These are phyloP conservation scores for Scheffersomyces insectosa DNA, from an alignment of 1,139 yeast species.

Conservation along the genomic window DNA sequence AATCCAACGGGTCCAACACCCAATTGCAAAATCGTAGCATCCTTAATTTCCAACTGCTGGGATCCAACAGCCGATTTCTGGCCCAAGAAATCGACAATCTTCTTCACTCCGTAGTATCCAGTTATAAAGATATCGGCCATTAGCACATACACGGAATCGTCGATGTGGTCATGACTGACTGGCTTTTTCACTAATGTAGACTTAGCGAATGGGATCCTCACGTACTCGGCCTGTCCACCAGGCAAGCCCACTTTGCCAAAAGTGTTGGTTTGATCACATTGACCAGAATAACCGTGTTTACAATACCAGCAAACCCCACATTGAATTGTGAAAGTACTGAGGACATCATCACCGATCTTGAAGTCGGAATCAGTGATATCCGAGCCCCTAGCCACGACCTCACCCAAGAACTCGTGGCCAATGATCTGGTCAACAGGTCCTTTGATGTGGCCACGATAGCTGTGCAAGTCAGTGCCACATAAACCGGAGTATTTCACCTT, in stretches of 20 bases:
- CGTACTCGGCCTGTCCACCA: constrained; percentile 64
- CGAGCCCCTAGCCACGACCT: constrained; percentile 38
- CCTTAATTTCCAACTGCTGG: constrained; percentile 21
- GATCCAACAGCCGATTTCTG: constrained; percentile 18
- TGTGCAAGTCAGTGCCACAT: constrained; percentile 65
- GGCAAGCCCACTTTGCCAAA: constrained; percentile 57
- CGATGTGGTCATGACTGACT: constrained; percentile 19
- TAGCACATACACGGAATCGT: constrained; percentile 52
- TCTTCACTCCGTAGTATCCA: constrained; percentile 58
- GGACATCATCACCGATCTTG: constrained; percentile 44
- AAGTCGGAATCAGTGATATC: constrained; percentile 31
- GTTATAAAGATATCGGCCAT: constrained; percentile 72
- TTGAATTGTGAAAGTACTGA: constrained; percentile 55
- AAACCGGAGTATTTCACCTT: constrained; percentile 56
- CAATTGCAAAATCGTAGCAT: constrained; percentile 47
- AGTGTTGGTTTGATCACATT: constrained; percentile 51
- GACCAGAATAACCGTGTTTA: constrained; percentile 51
- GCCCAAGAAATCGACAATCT: constrained; percentile 42
- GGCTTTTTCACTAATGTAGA: constrained; percentile 50
- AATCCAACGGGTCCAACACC: constrained; percentile 71
- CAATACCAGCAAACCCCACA: constrained; percentile 62
- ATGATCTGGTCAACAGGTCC: constrained; percentile 43
- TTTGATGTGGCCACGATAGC: constrained; percentile 56
- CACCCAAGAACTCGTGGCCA: constrained; percentile 55
- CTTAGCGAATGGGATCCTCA: constrained; percentile 58